Evolutionary conservation across 345 rosid species (phyloP), one percentile per base, ranked within the genome.

Genomic region (Camelina sativa): DNA sequence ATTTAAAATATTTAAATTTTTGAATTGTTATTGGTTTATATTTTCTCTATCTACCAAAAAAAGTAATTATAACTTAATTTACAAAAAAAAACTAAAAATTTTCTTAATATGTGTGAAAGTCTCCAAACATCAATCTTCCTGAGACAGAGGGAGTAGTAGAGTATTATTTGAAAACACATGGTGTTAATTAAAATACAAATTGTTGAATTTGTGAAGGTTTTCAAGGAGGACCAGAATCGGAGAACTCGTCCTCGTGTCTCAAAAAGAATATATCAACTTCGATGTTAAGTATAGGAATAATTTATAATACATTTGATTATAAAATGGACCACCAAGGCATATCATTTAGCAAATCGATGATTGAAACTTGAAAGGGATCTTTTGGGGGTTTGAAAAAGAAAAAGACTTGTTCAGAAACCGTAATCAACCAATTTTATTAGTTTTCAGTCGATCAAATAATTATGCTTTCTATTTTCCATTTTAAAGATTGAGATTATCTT

Each of bases 191-290:
- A n/a, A 16, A 6, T 68, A 30, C 37, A 48, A 23, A 30, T 9
- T 52, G 6, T 54, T 20, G 11, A 72, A 41, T 30, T 34, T 17
- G 35, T 53, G 34, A 19, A 28, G 20, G 62, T 54, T 51, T 50
- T 72, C 22, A 54, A 43, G 71, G 23, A 38, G 44, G 54, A 40
- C 69, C 22, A 62, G 62, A 41, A 72, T 65, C 23, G 76, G 63
- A 63, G 63, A 53, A 73, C 37, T 44, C 62, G 63, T 54, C 77
- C 65, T 65, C 58, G 77, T 73, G 77, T 55, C 57, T 65, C 38
- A 9, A 0, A 65, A 35, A 65, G 72, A 65, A 74, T 57, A 65
- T 56, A 34, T 35, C 78, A 74, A 57, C 17, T 74, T 74, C 72
- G 71, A 74, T 46, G 72, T 11, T 37, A 59, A 7, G n/a, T 56